Evolutionary conservation across 2,329 filamentous ascomycete species (phyloP), one percentile per base, ranked within the genome.

Genomic region (Aspergillus sp.): DNA sequence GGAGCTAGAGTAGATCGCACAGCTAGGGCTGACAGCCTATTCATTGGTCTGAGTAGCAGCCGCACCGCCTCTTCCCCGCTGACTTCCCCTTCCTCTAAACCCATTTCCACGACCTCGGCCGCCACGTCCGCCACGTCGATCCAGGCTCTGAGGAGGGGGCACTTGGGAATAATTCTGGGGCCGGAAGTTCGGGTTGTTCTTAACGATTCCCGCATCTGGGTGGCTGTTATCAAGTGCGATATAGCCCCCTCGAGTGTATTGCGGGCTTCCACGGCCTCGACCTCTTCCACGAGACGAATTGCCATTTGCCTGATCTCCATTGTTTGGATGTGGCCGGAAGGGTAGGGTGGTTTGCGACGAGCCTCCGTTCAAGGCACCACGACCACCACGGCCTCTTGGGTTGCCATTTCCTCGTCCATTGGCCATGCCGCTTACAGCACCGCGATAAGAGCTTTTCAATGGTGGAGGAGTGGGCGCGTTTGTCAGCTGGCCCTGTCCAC

Each of bases 401-500:
- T 61, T 56, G 19, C 64, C 64, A 19, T 61, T 62, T 30, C 62
- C 61, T 34, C 59, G 57, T 38, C 56, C 56, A 37, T 64, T 66
- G 45, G 66, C 68, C 37, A 66, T 58, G 9, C 78, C 77, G 31
- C 69, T 58, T 12, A 81, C 68, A 34, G 78, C 81, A 45, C 78
- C 77, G 34, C 77, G 71, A 67, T 76, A 85, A 12, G 77, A 79
- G 12, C 78, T 77, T 44, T 68, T 69, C 28, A 85, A 67, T n/a
- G 79, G 75, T 11, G 75, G 69, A 44, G 82, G 82, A n/a, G 73
- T 58, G 7, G 63, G 53, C 19, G 80, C 81, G 40, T 78, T 73
- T 47, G 71, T 71, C 48, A 82, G 67, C 63, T 91, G 86, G 31
- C 71, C 75, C 46, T 76, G 72, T 28, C 81, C 79, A 46, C 79